Base-by-base conservation (phyloP, 192 early-diverging fungal species). In the Podila epicladia region DNA sequence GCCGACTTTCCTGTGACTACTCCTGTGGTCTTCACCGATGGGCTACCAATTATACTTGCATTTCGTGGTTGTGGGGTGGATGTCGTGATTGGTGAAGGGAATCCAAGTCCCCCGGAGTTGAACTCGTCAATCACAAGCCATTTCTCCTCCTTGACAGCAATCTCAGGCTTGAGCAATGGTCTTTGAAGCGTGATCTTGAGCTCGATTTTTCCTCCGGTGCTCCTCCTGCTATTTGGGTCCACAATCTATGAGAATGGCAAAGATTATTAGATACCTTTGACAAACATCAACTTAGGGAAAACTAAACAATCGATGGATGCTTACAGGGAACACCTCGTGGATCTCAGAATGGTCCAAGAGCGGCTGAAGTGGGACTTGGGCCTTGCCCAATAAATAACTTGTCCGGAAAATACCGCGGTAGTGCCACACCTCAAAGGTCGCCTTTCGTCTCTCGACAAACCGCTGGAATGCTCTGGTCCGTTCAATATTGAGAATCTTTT, bases 391-490 rank as follows among this genome's bases (percentile, higher is more conserved):
- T 35, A 82, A 82, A 71, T 91, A 72, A 71, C 80, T 80, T 64
- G 84, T 77, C 62, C 82, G 79, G 38, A 91, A 84, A 48, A 91
- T 29, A n/a, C 92, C 90, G 26, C 84, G 86, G 24, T 89, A 85
- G 55, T 93, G 91, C 64, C 83, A 92, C 3, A 95, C 89, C 67
- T 93, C 92, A 73, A 96, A 90, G 0, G 85, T 85, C 0, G 87
- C 85, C 67, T 93, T 92, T 66, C 91, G 91, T n/a, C 90, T 70
- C 68, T 93, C 90, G 2, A 94, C 62, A 82, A 90, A 89, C 24
- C 93, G 66, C 65, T 89, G 75, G 65, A 94, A 94, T 9, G 71
- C 63, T 53, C 87, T 84, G 3, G 82, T 74, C 9, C 94, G 84
- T 17, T 86, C 86, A 65, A 96, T 93, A 48, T 85, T 84, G 29